Percentiles rank a stretch among this genome's conserved stretches.
Evolutionary conservation across 108 stramenopile species (phyloP).

Genomic region (Nitzschia inconspicua): DNA sequence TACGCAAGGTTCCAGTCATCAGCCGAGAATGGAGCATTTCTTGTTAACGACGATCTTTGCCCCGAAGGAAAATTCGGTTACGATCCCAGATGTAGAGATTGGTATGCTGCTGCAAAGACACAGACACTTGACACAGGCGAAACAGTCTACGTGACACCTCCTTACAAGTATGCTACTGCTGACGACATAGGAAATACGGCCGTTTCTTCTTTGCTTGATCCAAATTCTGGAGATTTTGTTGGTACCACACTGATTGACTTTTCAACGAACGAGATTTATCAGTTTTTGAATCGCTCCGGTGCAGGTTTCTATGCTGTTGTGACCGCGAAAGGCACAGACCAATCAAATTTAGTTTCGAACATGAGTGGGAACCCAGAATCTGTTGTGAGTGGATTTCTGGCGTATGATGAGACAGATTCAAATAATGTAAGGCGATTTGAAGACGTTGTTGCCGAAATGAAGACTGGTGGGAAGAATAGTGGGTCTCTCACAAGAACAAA

Average conservation of each 20-base stretch:
- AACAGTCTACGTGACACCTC: constrained; percentile 17
- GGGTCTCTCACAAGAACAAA: constrained; percentile 12
- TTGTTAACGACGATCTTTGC: constrained; percentile 42
- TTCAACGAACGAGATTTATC: constrained; percentile 5
- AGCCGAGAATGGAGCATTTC: constrained; percentile 36
- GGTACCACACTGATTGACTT: constrained; percentile 19
- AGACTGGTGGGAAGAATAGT: constrained; percentile 1
- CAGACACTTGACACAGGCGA: neutral
- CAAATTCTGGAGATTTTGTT: constrained; percentile 21
- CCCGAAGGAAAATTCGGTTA: constrained; percentile 54
- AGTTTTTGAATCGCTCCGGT: neutral
- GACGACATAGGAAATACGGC: constrained; percentile 14
- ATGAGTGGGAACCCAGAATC: neutral
- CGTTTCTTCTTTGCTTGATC: constrained; percentile 22
- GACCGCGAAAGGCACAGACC: constrained; percentile 9
- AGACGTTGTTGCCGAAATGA: constrained; percentile 11
- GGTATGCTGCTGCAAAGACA: constrained; percentile 27
- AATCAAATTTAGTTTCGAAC: neutral
- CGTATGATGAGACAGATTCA: constrained; percentile 2
- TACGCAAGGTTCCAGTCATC: constrained; percentile 30
- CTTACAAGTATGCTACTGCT: constrained; percentile 15
- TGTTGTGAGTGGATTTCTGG: constrained; percentile 10
- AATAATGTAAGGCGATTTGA: neutral
- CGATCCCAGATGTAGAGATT: constrained; percentile 41
- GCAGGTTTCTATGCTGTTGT: constrained; percentile 16